These are phyloP conservation scores for Glycyrrhiza uralensis DNA, from an alignment of 306 rosid genomes.

Conservation along the genomic window DNA sequence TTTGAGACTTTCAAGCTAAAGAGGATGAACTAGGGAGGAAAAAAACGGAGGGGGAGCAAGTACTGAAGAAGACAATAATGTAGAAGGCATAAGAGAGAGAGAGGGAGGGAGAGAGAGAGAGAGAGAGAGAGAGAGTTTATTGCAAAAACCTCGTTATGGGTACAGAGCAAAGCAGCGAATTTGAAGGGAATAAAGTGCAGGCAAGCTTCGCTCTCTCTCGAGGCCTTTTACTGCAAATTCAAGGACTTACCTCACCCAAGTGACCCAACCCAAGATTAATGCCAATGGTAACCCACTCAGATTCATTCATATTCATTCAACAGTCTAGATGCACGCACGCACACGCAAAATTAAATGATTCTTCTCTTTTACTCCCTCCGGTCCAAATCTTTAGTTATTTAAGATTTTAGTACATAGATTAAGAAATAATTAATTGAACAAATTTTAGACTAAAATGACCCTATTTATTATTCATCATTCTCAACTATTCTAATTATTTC, in stretches of 20 bases:
- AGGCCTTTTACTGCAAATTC: slow-evolving; percentile 55
- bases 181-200: slow-evolving; percentile 74
- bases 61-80: slow-evolving; percentile 57
- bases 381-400: too few species aligned
- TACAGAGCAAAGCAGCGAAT: slow-evolving; percentile 59
- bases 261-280: neutral
- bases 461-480: too few species aligned
- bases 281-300: slow-evolving; percentile 40
- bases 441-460: too few species aligned
- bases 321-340: neutral
- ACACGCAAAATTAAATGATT: too few species aligned
- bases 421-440: too few species aligned
- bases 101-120: neutral
- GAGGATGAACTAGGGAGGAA: neutral
- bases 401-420: too few species aligned
- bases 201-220: slow-evolving; percentile 28
- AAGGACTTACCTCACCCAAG: slow-evolving; percentile 39
- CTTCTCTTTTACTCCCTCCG: too few species aligned
- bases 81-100: slow-evolving; percentile 22
- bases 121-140: neutral
- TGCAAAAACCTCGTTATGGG: slow-evolving; percentile 53
- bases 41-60: slow-evolving; percentile 9
- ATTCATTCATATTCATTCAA: slow-evolving; percentile 16
- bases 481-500: too few species aligned
- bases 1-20: slow-evolving; percentile 3